These are phyloP conservation scores for Carex cristatella DNA, from an alignment of 176 grass and related monocot species.

Conservation along the genomic window DNA sequence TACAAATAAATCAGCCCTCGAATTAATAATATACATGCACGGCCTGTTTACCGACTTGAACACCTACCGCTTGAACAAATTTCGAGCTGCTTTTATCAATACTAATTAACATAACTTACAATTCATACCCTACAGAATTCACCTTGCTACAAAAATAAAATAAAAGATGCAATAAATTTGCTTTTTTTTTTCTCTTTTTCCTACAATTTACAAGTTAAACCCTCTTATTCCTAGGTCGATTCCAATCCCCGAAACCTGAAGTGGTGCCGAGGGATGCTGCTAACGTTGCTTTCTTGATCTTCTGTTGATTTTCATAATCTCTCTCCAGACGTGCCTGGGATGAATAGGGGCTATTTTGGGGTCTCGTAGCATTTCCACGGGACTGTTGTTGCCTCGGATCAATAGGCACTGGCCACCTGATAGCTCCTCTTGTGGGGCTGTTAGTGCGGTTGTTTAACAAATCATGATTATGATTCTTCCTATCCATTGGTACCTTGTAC, in stretches of 20 bases:
- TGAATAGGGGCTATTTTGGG: conserved; percentile 28
- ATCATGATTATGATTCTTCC: conserved; percentile 48
- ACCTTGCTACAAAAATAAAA: conserved; percentile 19
- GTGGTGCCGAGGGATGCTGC: conserved; percentile 45
- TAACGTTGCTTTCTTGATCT: conserved; percentile 79
- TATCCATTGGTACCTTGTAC: conserved; percentile 42
- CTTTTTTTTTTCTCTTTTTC: background rate
- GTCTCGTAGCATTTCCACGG: conserved; percentile 44
- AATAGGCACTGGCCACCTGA: conserved; percentile 53
- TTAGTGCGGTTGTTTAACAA: conserved; percentile 36
- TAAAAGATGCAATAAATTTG: conserved; percentile 6
- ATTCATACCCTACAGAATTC: conserved; percentile 7
- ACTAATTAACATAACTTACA: conserved; percentile 22
- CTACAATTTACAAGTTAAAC: conserved; percentile 64
- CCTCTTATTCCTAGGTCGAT: conserved; percentile 82
- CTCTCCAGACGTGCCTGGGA: conserved; percentile 51
- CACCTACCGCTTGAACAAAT: background rate
- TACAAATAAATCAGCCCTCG: conserved; percentile 6
- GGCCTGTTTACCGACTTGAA: background rate
- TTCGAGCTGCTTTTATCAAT: conserved; percentile 3
- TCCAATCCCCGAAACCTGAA: conserved; percentile 57
- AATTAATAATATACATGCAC: conserved; percentile 11
- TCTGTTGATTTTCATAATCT: conserved; percentile 79
- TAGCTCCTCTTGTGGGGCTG: conserved; percentile 52
- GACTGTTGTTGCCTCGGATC: conserved; percentile 51